Base-by-base conservation (phyloP, 1,284 basidiomycete species). In the Sporisorium scitamineum region DNA sequence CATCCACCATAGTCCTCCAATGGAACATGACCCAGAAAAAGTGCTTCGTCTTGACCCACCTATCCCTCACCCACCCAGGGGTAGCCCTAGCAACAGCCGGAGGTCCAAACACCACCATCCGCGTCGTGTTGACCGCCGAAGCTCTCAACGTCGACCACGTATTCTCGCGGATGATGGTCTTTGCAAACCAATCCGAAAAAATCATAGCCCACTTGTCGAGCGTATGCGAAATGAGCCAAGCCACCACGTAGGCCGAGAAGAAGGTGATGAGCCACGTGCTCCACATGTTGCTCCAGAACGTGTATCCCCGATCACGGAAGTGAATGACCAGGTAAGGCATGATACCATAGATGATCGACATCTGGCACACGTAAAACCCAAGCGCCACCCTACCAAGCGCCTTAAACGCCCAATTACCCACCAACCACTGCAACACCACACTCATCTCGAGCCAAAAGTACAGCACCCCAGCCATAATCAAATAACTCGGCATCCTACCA, bases 281-380 rank as follows among this genome's bases (percentile, higher is more conserved):
- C 54, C 82, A 83, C 77, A 87, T 84, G 64, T 83, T 80, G 72
- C 81, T 80, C 85, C 85, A 87, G 82, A 85, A 87, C 42, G 78
- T 77, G 34, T 78, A 69, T 18, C 81, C 81, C 4, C 69, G 63
- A 58, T 76, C 76, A 70, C 76, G 74, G 72, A 86, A 85, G 76
- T 84, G 69, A 54, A 86, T 80, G 61, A 85, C 75, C 60, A 87
- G 59, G 60, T 83, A 81, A 14, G 86, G 86, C 85, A 86, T 86
- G 73, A 87, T 70, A 53, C 81, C 80, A 68, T 86, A 87, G 54
- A 87, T 79, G 60, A 84, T 83, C 60, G 86, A 80, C 84, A 86
- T 86, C 78, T 87, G 86, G 78, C 86, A 86, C 39, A 86, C 81
- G 77, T 86, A 86, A 81, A 87, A 86, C 11, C 86, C 86, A 70